Percentiles rank a stretch among this genome's conserved stretches.
phyloP scores from a whole-genome alignment of 108 stramenopile species.

The Nannochloropsis granulata region DNA sequence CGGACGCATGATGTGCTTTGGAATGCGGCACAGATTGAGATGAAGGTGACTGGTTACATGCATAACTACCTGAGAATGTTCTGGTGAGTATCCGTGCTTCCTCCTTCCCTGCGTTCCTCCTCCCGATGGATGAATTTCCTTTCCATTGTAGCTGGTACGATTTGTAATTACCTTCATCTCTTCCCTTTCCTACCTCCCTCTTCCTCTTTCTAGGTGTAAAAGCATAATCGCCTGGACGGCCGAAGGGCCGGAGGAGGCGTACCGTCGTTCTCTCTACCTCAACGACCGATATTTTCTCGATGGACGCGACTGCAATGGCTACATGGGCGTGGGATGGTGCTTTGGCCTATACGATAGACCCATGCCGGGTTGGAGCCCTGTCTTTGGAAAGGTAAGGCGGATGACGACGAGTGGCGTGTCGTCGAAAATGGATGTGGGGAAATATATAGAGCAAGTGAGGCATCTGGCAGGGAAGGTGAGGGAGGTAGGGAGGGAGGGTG shows the following conservation, averaged over 20 bases:
- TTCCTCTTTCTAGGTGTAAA: neutral
- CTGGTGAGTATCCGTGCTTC: neutral
- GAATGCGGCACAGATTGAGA: slow-evolving; percentile 11
- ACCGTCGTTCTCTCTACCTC: neutral
- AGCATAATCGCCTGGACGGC: neutral
- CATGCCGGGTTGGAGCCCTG: neutral
- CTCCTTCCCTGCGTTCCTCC: too few relatives aligned
- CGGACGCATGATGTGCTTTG: neutral
- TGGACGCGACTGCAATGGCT: slow-evolving; percentile 14
- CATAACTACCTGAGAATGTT: slow-evolving; percentile 10
- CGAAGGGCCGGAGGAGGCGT: slow-evolving; percentile 1
- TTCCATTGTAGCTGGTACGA: too few relatives aligned
- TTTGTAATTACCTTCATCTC: too few relatives aligned
- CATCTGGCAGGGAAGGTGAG: neutral
- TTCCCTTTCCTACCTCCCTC: neutral
- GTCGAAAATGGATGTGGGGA: neutral
- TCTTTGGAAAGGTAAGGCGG: slow-evolving; percentile 5
- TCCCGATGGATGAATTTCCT: too few relatives aligned
- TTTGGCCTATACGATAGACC: neutral
- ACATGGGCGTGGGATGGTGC: slow-evolving; percentile 3
- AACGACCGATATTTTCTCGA: slow-evolving; percentile 7
- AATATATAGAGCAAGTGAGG: neutral
- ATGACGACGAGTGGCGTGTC: neutral
- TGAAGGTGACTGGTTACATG: neutral
- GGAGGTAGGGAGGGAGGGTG: neutral